Conservation (phyloP, 805 yeast species). For the Kodamaea restingae region DNA sequence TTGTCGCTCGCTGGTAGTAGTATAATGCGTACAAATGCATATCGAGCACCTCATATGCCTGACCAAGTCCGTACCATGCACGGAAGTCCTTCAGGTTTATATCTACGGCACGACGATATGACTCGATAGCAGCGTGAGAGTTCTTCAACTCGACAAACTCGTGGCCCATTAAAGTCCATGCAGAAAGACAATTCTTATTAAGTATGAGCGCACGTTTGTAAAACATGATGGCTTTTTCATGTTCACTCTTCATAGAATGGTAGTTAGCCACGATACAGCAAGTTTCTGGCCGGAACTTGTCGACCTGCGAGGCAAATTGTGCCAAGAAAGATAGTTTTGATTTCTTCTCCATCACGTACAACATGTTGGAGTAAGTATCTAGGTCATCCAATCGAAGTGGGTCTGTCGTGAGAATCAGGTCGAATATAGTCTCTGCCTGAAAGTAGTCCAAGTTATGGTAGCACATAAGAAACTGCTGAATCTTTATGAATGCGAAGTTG, state of each 20-base stretch:
- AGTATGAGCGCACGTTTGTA: constrained; percentile 84
- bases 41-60: constrained; percentile 93
- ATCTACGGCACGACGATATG: constrained; percentile 90
- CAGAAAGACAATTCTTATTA: constrained; percentile 75
- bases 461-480: constrained; percentile 77
- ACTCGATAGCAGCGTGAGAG: constrained; percentile 95
- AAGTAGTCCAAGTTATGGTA: constrained; percentile 84
- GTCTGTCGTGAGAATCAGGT: constrained; percentile 64
- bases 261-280: constrained; percentile 93
- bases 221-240: constrained; percentile 90
- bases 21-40: constrained; percentile 91
- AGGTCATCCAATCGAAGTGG: constrained; percentile 87
- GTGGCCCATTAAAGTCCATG: constrained; percentile 99
- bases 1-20: constrained; percentile 87
- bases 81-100: constrained; percentile 84
- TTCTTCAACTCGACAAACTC: constrained; percentile 95
- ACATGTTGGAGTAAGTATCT: constrained; percentile 90
- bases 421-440: constrained; percentile 76
- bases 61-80: constrained; percentile 98
- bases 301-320: constrained; percentile 76
- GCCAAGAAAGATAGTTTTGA: constrained; percentile 83
- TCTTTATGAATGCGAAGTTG: constrained; percentile 63
- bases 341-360: constrained; percentile 88
- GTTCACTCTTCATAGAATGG: constrained; percentile 87
- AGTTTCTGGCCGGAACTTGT: constrained; percentile 87